phyloP scores from a whole-genome alignment of 2,329 filamentous ascomycete species.

The Metarhizium brunneum region DNA sequence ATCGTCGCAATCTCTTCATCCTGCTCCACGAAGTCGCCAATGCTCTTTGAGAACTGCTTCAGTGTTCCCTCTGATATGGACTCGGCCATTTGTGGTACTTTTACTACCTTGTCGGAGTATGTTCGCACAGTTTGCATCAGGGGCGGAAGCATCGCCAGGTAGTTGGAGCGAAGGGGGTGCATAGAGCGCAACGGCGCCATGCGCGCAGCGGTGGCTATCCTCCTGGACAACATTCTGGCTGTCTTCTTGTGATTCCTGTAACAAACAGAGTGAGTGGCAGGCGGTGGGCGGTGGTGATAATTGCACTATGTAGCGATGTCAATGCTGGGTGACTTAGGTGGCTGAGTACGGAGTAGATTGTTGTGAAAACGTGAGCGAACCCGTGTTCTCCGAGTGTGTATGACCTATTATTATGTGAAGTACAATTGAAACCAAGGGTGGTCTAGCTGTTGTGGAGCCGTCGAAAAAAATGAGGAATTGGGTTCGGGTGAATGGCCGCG shows the following conservation, averaged over 20 bases:
- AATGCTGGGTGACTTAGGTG: background rate
- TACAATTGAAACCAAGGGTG: too few relatives aligned
- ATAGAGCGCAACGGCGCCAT: constrained; percentile 32
- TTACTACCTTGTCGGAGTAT: constrained; percentile 75
- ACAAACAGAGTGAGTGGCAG: background rate
- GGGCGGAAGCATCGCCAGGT: constrained; percentile 32
- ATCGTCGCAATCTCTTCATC: constrained; percentile 99
- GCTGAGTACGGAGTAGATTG: background rate
- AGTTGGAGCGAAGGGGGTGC: constrained; percentile 12
- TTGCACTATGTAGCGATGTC: background rate
- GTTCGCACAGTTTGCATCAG: constrained; percentile 48
- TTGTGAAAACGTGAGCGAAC: background rate
- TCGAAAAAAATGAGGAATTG: background rate
- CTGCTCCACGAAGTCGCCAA: constrained; percentile 88
- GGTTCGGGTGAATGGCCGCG: background rate
- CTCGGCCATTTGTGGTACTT: constrained; percentile 97
- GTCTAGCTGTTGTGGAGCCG: background rate
- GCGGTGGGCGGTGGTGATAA: background rate
- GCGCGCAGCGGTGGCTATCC: constrained; percentile 32
- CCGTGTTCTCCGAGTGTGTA: background rate
- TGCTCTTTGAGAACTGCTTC: constrained; percentile 87
- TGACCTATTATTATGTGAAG: background rate
- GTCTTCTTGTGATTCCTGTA: background rate
- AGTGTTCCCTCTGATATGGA: constrained; percentile 96
- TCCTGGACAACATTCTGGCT: constrained; percentile 33